Percentiles rank a stretch among this genome's conserved stretches.
Evolutionary conservation across 768 basidiomycete genomes (phyloP).

Genomic region (Peribolospora kevripleyi): DNA sequence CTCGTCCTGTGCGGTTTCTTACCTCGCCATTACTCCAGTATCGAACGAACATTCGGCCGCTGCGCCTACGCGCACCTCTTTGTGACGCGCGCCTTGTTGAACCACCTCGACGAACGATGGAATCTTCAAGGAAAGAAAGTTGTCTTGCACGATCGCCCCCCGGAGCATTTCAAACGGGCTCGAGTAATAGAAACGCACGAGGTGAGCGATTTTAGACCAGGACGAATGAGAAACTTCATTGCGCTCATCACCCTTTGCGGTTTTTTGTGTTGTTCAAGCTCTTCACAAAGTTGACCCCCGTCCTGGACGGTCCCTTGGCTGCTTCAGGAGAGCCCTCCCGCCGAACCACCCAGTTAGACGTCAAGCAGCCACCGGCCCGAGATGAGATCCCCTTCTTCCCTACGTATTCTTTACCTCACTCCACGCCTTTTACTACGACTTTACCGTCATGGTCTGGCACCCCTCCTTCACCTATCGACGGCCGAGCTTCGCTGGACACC

Average conservation of each 20-base stretch:
- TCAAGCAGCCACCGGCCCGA: no score
- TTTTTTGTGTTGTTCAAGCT: no score
- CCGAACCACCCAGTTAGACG: no score
- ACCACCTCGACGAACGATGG: conserved; percentile 47
- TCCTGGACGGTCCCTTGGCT: no score
- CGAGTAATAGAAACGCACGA: not conserved
- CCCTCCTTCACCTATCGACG: conserved; percentile 13
- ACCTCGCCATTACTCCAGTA: conserved; percentile 26
- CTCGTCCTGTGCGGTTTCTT: not conserved
- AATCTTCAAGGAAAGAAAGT: conserved; percentile 45
- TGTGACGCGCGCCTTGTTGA: conserved; percentile 69
- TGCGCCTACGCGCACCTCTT: conserved; percentile 73
- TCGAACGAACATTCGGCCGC: conserved; percentile 57
- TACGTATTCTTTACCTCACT: no score
- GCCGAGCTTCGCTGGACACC: conserved; percentile 13
- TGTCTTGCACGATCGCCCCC: conserved; percentile 75
- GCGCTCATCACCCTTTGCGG: no score
- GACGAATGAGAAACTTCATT: not conserved
- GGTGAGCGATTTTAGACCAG: not conserved
- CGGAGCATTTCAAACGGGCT: conserved; percentile 46
- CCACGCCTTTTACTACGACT: no score
- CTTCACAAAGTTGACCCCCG: no score
- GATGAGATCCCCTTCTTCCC: no score
- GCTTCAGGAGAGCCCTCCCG: no score
- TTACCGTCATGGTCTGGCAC: no score